Conservation (phyloP, 768 basidiomycete species). For the Glaciozyma martinii region DNA sequence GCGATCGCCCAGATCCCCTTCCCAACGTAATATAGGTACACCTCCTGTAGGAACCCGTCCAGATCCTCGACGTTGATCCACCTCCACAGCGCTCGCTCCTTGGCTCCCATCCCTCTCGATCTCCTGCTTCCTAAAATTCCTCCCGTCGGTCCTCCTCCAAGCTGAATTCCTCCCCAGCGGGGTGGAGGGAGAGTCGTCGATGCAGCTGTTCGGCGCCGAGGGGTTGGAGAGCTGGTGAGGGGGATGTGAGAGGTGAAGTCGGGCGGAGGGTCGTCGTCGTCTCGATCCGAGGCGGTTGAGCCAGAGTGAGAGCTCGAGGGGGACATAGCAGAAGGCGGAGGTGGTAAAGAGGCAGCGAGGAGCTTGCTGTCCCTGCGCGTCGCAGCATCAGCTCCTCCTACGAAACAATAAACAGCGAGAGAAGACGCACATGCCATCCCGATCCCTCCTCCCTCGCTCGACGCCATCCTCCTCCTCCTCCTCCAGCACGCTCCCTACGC, state of each 20-base stretch:
- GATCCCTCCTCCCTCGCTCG: neutral
- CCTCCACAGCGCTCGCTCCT: conserved; percentile 86
- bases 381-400: neutral
- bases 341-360: conserved; percentile 13
- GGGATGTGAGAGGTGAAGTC: conserved; percentile 27
- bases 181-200: neutral
- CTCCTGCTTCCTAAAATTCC: conserved; percentile 1
- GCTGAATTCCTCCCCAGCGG: neutral
- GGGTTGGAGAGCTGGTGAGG: neutral
- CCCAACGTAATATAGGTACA: conserved; percentile 88
- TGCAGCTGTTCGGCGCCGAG: neutral
- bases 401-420: neutral
- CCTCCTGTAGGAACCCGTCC: conserved; percentile 75
- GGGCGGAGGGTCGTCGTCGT: conserved; percentile 22
- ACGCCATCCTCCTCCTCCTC: neutral
- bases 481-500: neutral
- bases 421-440: neutral
- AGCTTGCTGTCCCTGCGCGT: neutral
- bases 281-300: neutral
- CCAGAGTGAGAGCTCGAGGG: neutral
- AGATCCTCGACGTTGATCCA: conserved; percentile 99
- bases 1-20: conserved; percentile 96
- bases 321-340: conserved; percentile 9
- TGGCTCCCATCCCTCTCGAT: conserved; percentile 33
- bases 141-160: neutral